Evolutionary conservation across 2,329 filamentous ascomycete genomes (phyloP).

Genomic region (Xylaria sp.): DNA sequence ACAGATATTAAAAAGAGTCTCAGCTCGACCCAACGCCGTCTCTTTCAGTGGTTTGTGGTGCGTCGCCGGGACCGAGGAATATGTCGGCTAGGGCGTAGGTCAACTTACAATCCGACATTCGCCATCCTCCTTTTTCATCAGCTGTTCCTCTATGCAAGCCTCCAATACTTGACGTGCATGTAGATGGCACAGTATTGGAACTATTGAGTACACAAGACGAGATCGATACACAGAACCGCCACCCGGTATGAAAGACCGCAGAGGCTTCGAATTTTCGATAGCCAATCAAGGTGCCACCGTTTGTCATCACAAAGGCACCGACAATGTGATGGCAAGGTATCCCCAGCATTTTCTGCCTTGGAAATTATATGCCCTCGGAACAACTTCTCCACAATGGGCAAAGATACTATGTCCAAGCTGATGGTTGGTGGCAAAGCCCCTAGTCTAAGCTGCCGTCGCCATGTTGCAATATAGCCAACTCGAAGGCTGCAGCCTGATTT

Average conservation of each 20-base stretch:
- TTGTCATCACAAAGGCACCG: slow-evolving; percentile 7
- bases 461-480: background rate
- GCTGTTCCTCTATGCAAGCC: background rate
- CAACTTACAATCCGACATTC: background rate
- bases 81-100: background rate
- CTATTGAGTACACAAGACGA: slow-evolving; percentile 4
- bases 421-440: background rate
- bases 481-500: background rate
- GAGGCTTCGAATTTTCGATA: slow-evolving; percentile 4
- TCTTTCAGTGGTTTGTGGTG: slow-evolving; percentile 6
- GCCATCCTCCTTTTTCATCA: background rate
- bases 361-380: background rate
- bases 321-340: background rate
- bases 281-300: background rate
- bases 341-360: background rate
- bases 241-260: background rate
- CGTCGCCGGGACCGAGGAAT: slow-evolving; percentile 28
- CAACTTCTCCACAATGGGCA: background rate
- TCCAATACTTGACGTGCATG: background rate
- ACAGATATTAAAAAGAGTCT: background rate
- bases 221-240: background rate
- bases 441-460: background rate
- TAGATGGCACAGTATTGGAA: background rate
- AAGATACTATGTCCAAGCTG: background rate
- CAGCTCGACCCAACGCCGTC: slow-evolving; percentile 8